Conservation (phyloP, 345 rosid genomes). For the Limnanthes douglasii region DNA sequence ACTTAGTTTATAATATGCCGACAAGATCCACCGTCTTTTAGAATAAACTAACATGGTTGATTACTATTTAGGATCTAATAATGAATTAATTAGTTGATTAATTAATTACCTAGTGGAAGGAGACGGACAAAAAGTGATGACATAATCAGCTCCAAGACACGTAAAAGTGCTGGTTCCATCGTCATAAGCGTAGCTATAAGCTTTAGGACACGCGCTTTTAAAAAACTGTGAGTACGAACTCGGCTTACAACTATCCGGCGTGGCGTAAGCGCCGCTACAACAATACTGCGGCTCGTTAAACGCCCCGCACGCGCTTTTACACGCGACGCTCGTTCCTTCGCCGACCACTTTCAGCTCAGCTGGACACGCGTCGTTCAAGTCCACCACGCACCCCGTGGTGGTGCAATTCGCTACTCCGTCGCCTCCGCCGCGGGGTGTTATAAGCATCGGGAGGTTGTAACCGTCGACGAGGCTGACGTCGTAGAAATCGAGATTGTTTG, state of each 20-base stretch:
- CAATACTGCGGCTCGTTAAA: constrained; percentile 41
- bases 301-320: constrained; percentile 54
- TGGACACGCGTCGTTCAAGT: constrained; percentile 42
- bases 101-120: constrained; percentile 20
- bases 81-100: neutral
- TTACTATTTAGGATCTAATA: no score
- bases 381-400: constrained; percentile 31
- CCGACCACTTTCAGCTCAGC: constrained; percentile 25
- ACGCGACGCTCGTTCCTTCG: constrained; percentile 23
- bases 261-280: constrained; percentile 38
- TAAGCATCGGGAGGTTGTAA: constrained; percentile 44
- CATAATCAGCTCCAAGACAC: constrained; percentile 31
- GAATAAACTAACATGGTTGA: no score
- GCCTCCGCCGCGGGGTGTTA: constrained; percentile 29
- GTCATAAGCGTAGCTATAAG: constrained; percentile 60
- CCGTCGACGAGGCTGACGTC: constrained; percentile 70
- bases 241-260: constrained; percentile 44
- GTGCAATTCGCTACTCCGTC: constrained; percentile 26
- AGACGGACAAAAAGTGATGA: constrained; percentile 41
- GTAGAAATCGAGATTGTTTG: constrained; percentile 37
- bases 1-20: no score
- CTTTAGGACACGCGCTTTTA: constrained; percentile 39
- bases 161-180: constrained; percentile 47
- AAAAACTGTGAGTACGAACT: constrained; percentile 32
- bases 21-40: no score